Conservation (phyloP, 768 basidiomycete species). For the Termitomyces sp. region DNA sequence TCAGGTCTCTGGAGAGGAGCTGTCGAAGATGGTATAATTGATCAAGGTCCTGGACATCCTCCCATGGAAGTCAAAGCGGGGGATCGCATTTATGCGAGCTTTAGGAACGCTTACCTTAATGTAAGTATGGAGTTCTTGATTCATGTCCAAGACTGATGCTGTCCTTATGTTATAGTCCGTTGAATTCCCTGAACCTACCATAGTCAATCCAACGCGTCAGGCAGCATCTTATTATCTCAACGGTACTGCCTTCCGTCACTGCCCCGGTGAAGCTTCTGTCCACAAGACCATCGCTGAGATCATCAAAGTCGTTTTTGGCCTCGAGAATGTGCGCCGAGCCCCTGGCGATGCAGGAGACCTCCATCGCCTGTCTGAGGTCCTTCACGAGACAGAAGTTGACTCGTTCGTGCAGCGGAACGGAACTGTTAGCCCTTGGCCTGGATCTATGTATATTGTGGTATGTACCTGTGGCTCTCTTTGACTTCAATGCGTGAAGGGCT, state of each 20-base stretch:
- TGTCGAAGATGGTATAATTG: constrained; percentile 25
- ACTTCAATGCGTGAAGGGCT: not conserved
- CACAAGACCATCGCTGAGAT: constrained; percentile 37
- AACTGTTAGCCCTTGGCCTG: constrained; percentile 30
- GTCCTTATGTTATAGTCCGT: constrained; percentile 21
- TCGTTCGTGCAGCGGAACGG: constrained; percentile 29
- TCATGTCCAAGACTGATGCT: not conserved
- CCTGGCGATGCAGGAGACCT: constrained; percentile 37
- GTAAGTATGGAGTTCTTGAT: constrained; percentile 14
- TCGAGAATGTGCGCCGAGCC: constrained; percentile 41
- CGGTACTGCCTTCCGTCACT: constrained; percentile 36
- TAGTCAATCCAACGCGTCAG: constrained; percentile 34
- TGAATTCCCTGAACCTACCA: constrained; percentile 36
- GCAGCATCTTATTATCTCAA: constrained; percentile 21
- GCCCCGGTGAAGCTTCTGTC: constrained; percentile 29
- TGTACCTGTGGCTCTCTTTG: not conserved
- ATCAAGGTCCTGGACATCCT: constrained; percentile 28
- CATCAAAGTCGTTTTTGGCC: constrained; percentile 38
- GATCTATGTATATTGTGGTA: constrained; percentile 29
- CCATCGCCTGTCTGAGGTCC: constrained; percentile 21
- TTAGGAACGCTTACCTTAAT: constrained; percentile 39
- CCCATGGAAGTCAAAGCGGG: constrained; percentile 32
- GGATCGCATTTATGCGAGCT: constrained; percentile 34
- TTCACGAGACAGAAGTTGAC: constrained; percentile 30
- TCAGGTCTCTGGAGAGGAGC: constrained; percentile 34